Base-by-base conservation (phyloP, 2,329 filamentous ascomycete genomes). In the Venturia pyrina region DNA sequence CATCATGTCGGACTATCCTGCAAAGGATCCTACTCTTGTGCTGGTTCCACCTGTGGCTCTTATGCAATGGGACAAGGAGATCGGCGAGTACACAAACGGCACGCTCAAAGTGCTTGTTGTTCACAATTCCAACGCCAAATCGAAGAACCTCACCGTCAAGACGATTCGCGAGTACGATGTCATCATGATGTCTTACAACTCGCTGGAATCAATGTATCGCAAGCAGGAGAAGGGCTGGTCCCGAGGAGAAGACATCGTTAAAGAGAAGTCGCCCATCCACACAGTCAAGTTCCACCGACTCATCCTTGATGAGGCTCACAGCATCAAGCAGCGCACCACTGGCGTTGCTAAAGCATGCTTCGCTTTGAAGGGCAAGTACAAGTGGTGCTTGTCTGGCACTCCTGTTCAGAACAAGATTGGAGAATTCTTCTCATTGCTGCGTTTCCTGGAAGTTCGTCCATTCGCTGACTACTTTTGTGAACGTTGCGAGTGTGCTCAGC, bases 401-500 rank as follows among this genome's bases (percentile, higher is more conserved):
- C 95, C 95, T 0, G 86, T 99, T 1, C 95, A 99, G 75, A 99
- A 98, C 73, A 89, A 93, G 64, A 98, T 98, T 69, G 93, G 95
- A 72, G 93, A 98, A 75, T 96, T 97, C 76, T 97, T 98, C 78
- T 98, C 93, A 0, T 81, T 98, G 28, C 82, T 99, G 66, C 89
- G 95, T 2, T 99, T 99, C 76, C 83, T 99, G 40, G 89, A 96
- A 74, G 83, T 97, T 44, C 83, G 85, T 10, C 93, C 93, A 0
- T 98, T 97, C 75, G 89, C 93, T 8, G 92, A 91, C 69, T 99
- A 99, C 74, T 89, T 97, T 69, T 99, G 95, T 82, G 95, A 93
- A 74, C 82, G 86, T 66, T 99, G 95, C 73, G 75, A 83, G 5
- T 99, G 95, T 75, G 85, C 89, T 62, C 84, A 86, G 66, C 79